Evolutionary conservation across 2,329 filamentous ascomycete species (phyloP).

Genomic region (Fusarium sp.): DNA sequence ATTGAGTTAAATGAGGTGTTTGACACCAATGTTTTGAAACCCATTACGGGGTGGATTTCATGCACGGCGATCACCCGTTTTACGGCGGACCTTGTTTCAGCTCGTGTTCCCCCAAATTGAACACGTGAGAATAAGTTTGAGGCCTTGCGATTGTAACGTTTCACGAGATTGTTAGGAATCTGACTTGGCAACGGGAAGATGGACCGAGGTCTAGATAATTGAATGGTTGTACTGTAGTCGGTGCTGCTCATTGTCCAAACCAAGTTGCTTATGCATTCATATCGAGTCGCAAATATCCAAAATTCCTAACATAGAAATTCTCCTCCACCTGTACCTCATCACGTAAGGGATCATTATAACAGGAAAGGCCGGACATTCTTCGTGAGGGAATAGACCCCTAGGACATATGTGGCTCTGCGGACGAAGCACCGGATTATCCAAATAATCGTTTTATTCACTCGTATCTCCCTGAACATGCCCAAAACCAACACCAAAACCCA

Average conservation of each 20-base stretch:
- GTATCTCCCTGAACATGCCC: too few relatives aligned
- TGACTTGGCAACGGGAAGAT: background rate
- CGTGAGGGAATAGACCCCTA: too few relatives aligned
- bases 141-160: background rate
- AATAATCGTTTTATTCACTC: background rate
- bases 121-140: background rate
- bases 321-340: too few relatives aligned
- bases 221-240: background rate
- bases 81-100: slow-evolving; percentile 5
- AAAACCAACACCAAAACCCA: background rate
- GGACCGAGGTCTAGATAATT: background rate
- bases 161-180: accelerated
- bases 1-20: slow-evolving; percentile 15
- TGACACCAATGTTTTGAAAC: slow-evolving; percentile 21
- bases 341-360: too few relatives aligned
- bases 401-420: too few relatives aligned
- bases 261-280: too few relatives aligned
- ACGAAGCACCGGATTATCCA: background rate
- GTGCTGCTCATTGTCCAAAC: too few relatives aligned
- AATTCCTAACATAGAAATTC: too few relatives aligned
- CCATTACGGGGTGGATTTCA: slow-evolving; percentile 12
- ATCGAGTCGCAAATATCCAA: too few relatives aligned
- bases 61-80: slow-evolving; percentile 26
- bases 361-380: too few relatives aligned
- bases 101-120: background rate